Conservation (phyloP, 2,329 filamentous ascomycete species). For the Chrysosporium queenslandicum region DNA sequence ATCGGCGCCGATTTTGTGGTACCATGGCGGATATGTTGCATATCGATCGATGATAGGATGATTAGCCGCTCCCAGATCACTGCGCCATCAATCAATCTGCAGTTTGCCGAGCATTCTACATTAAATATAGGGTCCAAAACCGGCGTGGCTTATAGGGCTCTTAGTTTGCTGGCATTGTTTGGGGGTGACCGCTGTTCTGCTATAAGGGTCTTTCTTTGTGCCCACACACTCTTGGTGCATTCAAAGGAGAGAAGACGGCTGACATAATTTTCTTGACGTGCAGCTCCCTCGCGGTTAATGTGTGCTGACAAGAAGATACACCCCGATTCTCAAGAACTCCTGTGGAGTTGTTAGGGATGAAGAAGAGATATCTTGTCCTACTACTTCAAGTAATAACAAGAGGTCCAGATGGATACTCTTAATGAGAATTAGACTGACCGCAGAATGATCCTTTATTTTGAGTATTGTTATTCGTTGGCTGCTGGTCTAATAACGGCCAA, state of each 20-base stretch:
- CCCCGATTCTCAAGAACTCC: too few species aligned
- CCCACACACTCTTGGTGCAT: background rate
- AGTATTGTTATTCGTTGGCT: conserved; percentile 7
- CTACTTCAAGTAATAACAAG: background rate
- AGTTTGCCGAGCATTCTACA: background rate
- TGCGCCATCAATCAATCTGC: background rate
- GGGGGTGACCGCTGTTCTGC: background rate
- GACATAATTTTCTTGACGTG: too few species aligned
- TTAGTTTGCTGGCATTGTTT: background rate
- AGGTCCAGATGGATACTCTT: background rate
- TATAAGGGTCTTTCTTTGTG: too few species aligned
- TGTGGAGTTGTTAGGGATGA: too few species aligned
- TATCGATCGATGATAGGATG: background rate
- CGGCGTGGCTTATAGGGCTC: background rate
- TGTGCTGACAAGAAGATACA: background rate
- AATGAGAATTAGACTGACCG: background rate
- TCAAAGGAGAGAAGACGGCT: background rate
- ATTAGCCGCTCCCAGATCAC: background rate
- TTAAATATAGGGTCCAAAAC: background rate
- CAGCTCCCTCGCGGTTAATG: background rate
- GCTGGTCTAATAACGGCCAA: conserved; percentile 6
- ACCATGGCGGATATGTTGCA: background rate
- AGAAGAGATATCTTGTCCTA: too few species aligned
- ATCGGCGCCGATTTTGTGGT: background rate
- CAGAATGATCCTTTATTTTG: background rate